Evolutionary conservation across 2,329 filamentous ascomycete species (phyloP).

Genomic region (Alternaria postmessia): DNA sequence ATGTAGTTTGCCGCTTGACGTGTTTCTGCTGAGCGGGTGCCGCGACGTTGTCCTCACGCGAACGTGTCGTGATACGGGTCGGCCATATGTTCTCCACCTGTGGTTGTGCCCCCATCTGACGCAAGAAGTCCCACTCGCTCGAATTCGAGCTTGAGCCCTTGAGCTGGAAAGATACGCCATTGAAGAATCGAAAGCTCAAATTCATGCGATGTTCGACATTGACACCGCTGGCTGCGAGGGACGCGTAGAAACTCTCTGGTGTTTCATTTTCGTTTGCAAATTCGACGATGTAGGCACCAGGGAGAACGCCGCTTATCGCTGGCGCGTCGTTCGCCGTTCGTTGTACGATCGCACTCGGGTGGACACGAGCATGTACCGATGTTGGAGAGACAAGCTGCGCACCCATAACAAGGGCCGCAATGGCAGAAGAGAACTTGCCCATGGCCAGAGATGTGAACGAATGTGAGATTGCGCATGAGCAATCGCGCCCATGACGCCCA

Average conservation of each 20-base stretch:
- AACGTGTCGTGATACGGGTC: conserved; percentile 14
- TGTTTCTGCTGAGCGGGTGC: conserved; percentile 1
- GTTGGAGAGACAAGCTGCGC: conserved; percentile 7
- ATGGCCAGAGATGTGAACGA: background rate
- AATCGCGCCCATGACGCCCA: background rate
- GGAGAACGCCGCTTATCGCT: background rate
- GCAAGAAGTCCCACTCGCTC: background rate
- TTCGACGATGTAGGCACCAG: conserved; percentile 28
- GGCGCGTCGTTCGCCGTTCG: conserved; percentile 1
- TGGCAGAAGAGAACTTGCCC: conserved; percentile 3
- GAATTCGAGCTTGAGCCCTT: conserved; percentile 13
- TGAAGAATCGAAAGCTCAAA: conserved; percentile 28
- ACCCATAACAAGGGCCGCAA: conserved; percentile 11
- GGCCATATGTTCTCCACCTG: conserved; percentile 23
- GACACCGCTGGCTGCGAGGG: conserved; percentile 18
- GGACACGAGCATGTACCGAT: background rate
- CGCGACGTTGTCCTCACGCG: background rate
- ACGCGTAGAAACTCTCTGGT: conserved; percentile 20
- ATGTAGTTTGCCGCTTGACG: conserved; percentile 17
- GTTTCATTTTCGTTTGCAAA: conserved; percentile 22
- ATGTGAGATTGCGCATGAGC: background rate
- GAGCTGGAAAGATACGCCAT: conserved; percentile 27
- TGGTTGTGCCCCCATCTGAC: conserved; percentile 1
- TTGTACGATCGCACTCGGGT: background rate
- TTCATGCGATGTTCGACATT: conserved; percentile 23